Percentiles rank a stretch among this genome's conserved stretches.
These are phyloP conservation scores for Waitea zeae DNA, from an alignment of 1,284 basidiomycete genomes.

Conservation along the genomic window DNA sequence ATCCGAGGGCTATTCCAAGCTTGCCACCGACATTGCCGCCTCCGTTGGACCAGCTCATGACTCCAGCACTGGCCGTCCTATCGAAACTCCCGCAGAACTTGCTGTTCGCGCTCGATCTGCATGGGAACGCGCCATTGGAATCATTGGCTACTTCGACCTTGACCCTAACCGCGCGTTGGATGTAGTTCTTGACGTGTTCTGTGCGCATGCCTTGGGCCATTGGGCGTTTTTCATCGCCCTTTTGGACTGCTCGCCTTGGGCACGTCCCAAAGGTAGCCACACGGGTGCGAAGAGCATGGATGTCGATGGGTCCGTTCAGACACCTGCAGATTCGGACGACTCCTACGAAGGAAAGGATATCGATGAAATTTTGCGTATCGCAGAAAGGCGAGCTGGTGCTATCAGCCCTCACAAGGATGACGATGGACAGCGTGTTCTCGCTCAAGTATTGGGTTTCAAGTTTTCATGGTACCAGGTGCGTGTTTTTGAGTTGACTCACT, in stretches of 20 bases:
- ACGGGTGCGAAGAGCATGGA: slow-evolving; percentile 9
- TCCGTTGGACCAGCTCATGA: slow-evolving; percentile 62
- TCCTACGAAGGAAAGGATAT: slow-evolving; percentile 40
- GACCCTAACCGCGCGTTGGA: slow-evolving; percentile 92
- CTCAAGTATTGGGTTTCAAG: slow-evolving; percentile 93
- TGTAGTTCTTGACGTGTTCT: slow-evolving; percentile 84
- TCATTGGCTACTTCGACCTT: slow-evolving; percentile 92
- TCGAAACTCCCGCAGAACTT: slow-evolving; percentile 36
- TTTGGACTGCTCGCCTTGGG: slow-evolving; percentile 75
- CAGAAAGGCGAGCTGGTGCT: slow-evolving; percentile 25
- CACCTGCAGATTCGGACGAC: slow-evolving; percentile 19
- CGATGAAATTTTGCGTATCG: slow-evolving; percentile 43
- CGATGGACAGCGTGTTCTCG: slow-evolving; percentile 52
- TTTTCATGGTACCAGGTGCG: slow-evolving; percentile 77
- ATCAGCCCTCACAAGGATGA: slow-evolving; percentile 9
- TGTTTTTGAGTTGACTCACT: slow-evolving; percentile 1
- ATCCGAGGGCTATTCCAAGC: slow-evolving; percentile 91
- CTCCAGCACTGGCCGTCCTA: slow-evolving; percentile 35
- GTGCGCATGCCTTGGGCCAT: slow-evolving; percentile 67
- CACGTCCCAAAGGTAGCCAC: slow-evolving; percentile 12
- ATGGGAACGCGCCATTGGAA: slow-evolving; percentile 77
- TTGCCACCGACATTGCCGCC: slow-evolving; percentile 72
- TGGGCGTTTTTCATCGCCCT: slow-evolving; percentile 87
- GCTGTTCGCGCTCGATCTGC: slow-evolving; percentile 52
- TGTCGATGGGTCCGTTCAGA: slow-evolving; percentile 16